Conservation (phyloP, 73 alveolate species). For the Paramecium pentaurelia region DNA sequence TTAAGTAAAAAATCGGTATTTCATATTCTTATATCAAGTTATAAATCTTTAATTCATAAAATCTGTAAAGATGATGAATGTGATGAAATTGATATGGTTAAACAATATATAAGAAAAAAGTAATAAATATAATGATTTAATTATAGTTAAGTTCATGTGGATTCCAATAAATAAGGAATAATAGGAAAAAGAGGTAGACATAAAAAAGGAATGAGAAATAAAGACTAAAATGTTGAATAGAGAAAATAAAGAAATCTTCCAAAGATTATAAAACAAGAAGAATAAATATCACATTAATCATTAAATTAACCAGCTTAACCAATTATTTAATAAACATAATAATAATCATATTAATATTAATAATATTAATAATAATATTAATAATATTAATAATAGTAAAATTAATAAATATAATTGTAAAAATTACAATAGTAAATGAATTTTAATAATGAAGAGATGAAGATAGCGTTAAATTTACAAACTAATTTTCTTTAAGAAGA, state of each 20-base stretch:
- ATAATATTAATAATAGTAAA: neutral
- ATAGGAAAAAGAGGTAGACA: conserved; percentile 47
- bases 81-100: conserved; percentile 35
- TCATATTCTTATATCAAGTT: neutral
- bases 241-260: neutral
- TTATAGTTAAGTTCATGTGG: neutral
- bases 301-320: neutral
- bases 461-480: neutral
- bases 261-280: neutral
- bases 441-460: neutral
- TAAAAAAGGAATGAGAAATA: neutral
- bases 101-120: conserved; percentile 12
- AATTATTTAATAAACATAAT: neutral
- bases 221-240: neutral
- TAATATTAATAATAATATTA: neutral
- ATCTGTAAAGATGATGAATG: conserved; percentile 49
- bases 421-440: neutral
- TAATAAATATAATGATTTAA: neutral
- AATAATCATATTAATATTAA: neutral
- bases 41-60: conserved; percentile 48
- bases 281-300: neutral
- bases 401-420: neutral
- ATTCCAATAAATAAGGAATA: conserved; percentile 24
- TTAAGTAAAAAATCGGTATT: conserved; percentile 44
- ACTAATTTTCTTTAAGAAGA: neutral